Evolutionary conservation across 78 protist species (phyloP), one percentile per base, ranked within the genome.

Genomic region (Reticulomyxa filosa): DNA sequence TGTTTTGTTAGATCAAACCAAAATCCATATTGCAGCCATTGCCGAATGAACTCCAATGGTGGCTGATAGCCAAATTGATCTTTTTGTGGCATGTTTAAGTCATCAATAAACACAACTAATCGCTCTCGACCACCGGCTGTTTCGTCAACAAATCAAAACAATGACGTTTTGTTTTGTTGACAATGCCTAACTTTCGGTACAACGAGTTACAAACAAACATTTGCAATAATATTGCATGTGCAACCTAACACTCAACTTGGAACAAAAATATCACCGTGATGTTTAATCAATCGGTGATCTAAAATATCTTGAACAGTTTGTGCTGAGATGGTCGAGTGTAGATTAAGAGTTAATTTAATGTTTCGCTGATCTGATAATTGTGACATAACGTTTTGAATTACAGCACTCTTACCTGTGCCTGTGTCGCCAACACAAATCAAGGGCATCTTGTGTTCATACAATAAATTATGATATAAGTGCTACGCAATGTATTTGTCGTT

Each of bases 31-130:
- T 82, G 86, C 51, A 82, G 56, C 81, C 70, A 72, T 62, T 74
- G 86, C 26, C 82, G 35, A 20, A 85, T 69, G 13, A 85, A 68
- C 74, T 81, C 86, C 26, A 85, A 65, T 13, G 91, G 87, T 23
- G 87, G 84, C 65, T 81, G 86, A 6, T 81, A 38, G 23, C 86
- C 86, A 36, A 67, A 85, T 35, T 39, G 61, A 35, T 85, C 86
- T 65, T 75, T 78, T 22, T 38, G 62, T 1, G 91, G 91, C 82
- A 85, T 74, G 71, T 85, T 85, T 55, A 85, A 39, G 57, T 85
- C 91, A 59, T 85, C 91, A 36, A 78, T 48, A 73, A 85, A 78
- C 46, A 38, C 0, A 32, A 81, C 26, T 32, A 78, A 50, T 7
- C 50, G 42, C 59, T 55, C 59, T 55, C 62, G 48, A 30, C 83